Base-by-base conservation (phyloP, 2,329 filamentous ascomycete species). In the Acephala macrosclerotiorum region DNA sequence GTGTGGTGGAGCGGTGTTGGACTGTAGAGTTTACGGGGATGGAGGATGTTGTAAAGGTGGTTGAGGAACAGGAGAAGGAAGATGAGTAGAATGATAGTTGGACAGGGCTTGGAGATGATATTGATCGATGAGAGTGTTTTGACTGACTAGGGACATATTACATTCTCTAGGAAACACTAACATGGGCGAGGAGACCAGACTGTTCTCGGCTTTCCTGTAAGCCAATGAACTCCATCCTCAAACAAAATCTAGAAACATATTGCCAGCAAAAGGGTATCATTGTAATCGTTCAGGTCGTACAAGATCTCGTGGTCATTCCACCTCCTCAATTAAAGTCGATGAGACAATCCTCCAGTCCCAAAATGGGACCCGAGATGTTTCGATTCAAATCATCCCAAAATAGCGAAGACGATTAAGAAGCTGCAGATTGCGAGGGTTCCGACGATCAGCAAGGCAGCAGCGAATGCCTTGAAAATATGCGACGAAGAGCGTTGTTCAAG, bases 371-470 rank as follows among this genome's bases (percentile, higher is more conserved):
- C 7, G 6, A 26, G 11, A 4, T 18, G 11, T 14, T 18, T 11
- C 26, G 16, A 29, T 16, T 3, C 12, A 22, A 9, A 53, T n/a
- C 18, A 53, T 12, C 49, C 49, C 12, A 53, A 18, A 33, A 53
- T 22, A 3, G 22, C 45, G 25, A 53, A 53, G 3, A 53, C 22
- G 26, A 53, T 53, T 3, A 53, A 29, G 14, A 53, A 33, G 18
- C 49, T 33, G 26, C 26, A 53, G 25, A 18, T 14, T 12, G 49
- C 49, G 7, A 53, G 11, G 25, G 26, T 53, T 3, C 49, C 22
- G 25, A 53, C 49, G 49, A 53, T 22, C 12, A 53, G 49, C 49
- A 53, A 53, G 22, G 49, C 22, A 18, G 49, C 49, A 5, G 26
- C 25, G 16, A 53, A 53, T 6, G 49, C 26, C n/a, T 53, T 53